These are phyloP conservation scores for Saccharomycopsis sp. DNA, from an alignment of 805 yeast genomes.

Conservation along the genomic window DNA sequence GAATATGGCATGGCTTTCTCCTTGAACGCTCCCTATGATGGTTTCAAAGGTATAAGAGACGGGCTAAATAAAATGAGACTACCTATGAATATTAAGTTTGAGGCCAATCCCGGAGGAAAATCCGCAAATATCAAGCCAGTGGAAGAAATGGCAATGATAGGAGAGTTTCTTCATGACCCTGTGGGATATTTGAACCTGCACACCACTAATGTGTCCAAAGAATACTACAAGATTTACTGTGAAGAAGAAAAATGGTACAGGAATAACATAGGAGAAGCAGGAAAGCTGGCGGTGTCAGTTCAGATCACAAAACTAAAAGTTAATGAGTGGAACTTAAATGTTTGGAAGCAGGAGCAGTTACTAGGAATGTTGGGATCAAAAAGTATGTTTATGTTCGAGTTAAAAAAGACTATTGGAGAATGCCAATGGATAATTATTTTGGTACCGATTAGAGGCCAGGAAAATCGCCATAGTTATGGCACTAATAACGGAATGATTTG, in stretches of 20 bases:
- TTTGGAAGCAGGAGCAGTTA: constrained; percentile 36
- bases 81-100: neutral
- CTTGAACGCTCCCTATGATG: neutral
- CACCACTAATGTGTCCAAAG: neutral
- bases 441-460: neutral
- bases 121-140: neutral
- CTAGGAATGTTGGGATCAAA: constrained; percentile 28
- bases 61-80: neutral
- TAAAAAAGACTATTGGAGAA: constrained; percentile 33
- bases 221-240: neutral
- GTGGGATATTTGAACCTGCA: neutral
- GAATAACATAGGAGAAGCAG: constrained; percentile 22
- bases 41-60: neutral
- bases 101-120: neutral
- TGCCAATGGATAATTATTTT: constrained; percentile 33
- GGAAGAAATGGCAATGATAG: neutral
- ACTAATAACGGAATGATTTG: neutral
- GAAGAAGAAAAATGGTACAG: constrained; percentile 3
- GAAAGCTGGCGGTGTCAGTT: neutral
- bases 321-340: constrained; percentile 34
- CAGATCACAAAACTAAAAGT: constrained; percentile 32
- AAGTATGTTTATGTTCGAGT: constrained; percentile 31
- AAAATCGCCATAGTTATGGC: neutral
- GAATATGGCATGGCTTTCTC: neutral
- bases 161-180: neutral